Conservation (phyloP, 331 rosid genomes). For the Saraca asoca region DNA sequence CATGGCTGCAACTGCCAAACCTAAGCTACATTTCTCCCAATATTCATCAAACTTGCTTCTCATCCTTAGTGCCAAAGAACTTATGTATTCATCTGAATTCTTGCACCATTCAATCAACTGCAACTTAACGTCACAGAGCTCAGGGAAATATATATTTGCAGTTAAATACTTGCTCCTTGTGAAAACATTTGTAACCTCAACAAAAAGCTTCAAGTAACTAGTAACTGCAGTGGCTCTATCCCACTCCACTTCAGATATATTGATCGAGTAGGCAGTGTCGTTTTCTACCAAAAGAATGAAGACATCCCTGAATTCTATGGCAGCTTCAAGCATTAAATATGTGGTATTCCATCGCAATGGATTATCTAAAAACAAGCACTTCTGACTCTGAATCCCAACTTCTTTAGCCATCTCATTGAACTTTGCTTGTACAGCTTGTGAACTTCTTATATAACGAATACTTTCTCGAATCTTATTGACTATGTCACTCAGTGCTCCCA, state of each 20-base stretch:
- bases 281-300: conserved; percentile 72
- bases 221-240: conserved; percentile 56
- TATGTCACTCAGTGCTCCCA: conserved; percentile 60
- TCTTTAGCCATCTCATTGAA: conserved; percentile 71
- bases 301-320: conserved; percentile 75
- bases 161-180: conserved; percentile 66
- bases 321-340: conserved; percentile 76
- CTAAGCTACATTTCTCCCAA: conserved; percentile 84
- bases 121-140: conserved; percentile 84
- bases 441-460: conserved; percentile 64
- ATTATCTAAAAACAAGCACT: conserved; percentile 64
- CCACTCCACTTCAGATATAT: conserved; percentile 78
- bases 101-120: conserved; percentile 92
- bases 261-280: conserved; percentile 50
- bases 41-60: conserved; percentile 83
- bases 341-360: conserved; percentile 75
- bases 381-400: conserved; percentile 63
- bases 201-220: conserved; percentile 75
- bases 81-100: conserved; percentile 67
- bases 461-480: conserved; percentile 66
- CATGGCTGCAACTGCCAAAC: conserved; percentile 87
- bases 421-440: conserved; percentile 63
- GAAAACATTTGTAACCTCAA: conserved; percentile 62
- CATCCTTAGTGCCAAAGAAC: conserved; percentile 68
- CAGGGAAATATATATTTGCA: conserved; percentile 81